phyloP scores from a whole-genome alignment of 2,329 filamentous ascomycete genomes.

The Microcyclosporella mali region DNA sequence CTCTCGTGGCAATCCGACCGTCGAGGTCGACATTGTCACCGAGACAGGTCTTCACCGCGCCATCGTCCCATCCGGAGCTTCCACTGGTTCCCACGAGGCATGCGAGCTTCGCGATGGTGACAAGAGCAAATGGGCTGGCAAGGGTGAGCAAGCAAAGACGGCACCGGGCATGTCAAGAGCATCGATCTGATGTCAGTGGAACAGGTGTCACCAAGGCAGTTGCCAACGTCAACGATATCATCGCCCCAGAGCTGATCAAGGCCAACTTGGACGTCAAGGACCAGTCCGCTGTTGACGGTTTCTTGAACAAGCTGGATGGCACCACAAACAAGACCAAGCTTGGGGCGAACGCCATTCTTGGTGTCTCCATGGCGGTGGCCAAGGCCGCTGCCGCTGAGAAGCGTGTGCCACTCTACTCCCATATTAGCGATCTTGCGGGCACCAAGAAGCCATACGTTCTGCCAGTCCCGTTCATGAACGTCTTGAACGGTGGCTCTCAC shows the following conservation, averaged over 20 bases:
- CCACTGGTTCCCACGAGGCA: slow-evolving; percentile 61
- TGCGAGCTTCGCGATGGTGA: slow-evolving; percentile 51
- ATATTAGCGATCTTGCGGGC: slow-evolving; percentile 50
- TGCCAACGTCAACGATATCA: slow-evolving; percentile 49
- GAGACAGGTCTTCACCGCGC: slow-evolving; percentile 95
- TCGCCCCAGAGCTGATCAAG: slow-evolving; percentile 51
- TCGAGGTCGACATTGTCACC: slow-evolving; percentile 95
- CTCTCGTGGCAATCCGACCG: slow-evolving; percentile 96
- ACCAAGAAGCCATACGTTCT: slow-evolving; percentile 51
- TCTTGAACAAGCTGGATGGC: slow-evolving; percentile 51
- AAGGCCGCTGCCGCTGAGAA: slow-evolving; percentile 52
- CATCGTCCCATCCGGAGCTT: slow-evolving; percentile 94
- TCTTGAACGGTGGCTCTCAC: slow-evolving; percentile 72
- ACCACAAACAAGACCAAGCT: slow-evolving; percentile 55
- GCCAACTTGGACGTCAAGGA: slow-evolving; percentile 50
- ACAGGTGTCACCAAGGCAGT: slow-evolving; percentile 50
- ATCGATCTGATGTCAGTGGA: not conserved
- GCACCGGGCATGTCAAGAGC: not conserved
- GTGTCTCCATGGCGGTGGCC: slow-evolving; percentile 55
- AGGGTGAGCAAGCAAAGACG: slow-evolving; percentile 33
- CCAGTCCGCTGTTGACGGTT: slow-evolving; percentile 48
- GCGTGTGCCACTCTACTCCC: slow-evolving; percentile 52
- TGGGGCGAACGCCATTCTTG: slow-evolving; percentile 56
- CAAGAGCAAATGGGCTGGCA: slow-evolving; percentile 49
- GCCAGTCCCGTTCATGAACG: slow-evolving; percentile 54